Conservation (phyloP, 805 yeast species). For the Tetrapisispora phaffii region DNA sequence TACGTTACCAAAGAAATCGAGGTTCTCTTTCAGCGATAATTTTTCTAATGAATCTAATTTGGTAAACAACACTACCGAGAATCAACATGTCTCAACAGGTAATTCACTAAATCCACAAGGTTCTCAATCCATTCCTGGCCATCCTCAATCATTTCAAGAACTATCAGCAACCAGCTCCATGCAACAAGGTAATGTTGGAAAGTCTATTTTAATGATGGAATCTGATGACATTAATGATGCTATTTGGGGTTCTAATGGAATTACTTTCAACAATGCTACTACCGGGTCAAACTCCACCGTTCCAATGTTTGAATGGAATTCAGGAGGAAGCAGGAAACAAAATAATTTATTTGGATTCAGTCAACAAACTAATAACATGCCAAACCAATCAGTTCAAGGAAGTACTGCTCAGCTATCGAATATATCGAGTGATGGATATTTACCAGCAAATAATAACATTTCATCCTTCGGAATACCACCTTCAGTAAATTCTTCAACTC, state of each 20-base stretch:
- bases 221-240: slow-evolving; percentile 28
- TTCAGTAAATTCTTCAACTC: background rate
- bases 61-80: slow-evolving; percentile 3
- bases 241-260: slow-evolving; percentile 28
- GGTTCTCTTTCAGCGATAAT: slow-evolving; percentile 63
- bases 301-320: slow-evolving; percentile 27
- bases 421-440: slow-evolving; percentile 1
- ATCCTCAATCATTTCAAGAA: slow-evolving; percentile 4
- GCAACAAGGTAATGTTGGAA: slow-evolving; percentile 31
- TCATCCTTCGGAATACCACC: slow-evolving; percentile 1
- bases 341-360: slow-evolving; percentile 3
- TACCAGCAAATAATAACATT: slow-evolving; percentile 1
- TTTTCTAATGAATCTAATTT: slow-evolving; percentile 28
- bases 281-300: slow-evolving; percentile 24
- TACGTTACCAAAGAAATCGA: slow-evolving; percentile 49
- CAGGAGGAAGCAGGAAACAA: slow-evolving; percentile 10
- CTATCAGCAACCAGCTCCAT: slow-evolving; percentile 4
- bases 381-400: background rate
- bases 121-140: slow-evolving; percentile 1
- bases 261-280: slow-evolving; percentile 16
- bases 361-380: slow-evolving; percentile 1
- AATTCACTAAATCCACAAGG: background rate
- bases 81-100: background rate
- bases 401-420: slow-evolving; percentile 1
- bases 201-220: slow-evolving; percentile 35